Conservation (phyloP, 2,329 filamentous ascomycete species). For the Fusarium scirpi region DNA sequence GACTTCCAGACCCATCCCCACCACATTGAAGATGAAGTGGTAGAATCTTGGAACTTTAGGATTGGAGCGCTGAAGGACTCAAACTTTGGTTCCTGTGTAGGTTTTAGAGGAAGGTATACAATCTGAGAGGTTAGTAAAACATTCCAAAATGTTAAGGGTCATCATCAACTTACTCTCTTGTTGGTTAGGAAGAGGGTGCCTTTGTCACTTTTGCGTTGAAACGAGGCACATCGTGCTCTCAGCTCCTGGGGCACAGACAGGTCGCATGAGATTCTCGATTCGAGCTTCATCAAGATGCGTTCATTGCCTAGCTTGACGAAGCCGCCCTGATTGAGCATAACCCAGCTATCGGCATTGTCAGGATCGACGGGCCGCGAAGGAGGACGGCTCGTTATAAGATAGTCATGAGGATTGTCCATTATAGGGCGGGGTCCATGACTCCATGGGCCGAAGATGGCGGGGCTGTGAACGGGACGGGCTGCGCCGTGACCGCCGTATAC, state of each 20-base stretch:
- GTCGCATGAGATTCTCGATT: constrained; percentile 80
- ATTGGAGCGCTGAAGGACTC: constrained; percentile 92
- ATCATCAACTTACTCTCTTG: constrained; percentile 72
- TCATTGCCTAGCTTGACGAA: constrained; percentile 90
- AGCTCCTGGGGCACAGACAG: constrained; percentile 78
- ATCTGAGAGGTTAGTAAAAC: constrained; percentile 64
- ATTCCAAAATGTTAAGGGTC: neutral
- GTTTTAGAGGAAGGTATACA: constrained; percentile 83
- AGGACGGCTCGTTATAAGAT: constrained; percentile 54
- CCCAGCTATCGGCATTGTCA: constrained; percentile 77
- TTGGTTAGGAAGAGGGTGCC: constrained; percentile 87
- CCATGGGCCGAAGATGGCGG: constrained; percentile 49
- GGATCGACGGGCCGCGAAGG: constrained; percentile 56
- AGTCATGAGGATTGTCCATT: constrained; percentile 59
- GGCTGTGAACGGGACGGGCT: constrained; percentile 45
- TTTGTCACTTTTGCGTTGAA: constrained; percentile 78
- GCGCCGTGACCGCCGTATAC: constrained; percentile 39
- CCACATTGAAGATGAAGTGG: constrained; percentile 83
- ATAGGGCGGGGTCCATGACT: constrained; percentile 51
- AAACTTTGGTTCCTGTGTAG: constrained; percentile 70
- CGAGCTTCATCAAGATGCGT: constrained; percentile 82
- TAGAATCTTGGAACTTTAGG: constrained; percentile 86
- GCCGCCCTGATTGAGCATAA: constrained; percentile 85
- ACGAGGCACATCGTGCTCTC: constrained; percentile 68
- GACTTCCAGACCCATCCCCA: constrained; percentile 94